Base-by-base conservation (phyloP, 495 filamentous ascomycete genomes). In the Neurospora sp. region DNA sequence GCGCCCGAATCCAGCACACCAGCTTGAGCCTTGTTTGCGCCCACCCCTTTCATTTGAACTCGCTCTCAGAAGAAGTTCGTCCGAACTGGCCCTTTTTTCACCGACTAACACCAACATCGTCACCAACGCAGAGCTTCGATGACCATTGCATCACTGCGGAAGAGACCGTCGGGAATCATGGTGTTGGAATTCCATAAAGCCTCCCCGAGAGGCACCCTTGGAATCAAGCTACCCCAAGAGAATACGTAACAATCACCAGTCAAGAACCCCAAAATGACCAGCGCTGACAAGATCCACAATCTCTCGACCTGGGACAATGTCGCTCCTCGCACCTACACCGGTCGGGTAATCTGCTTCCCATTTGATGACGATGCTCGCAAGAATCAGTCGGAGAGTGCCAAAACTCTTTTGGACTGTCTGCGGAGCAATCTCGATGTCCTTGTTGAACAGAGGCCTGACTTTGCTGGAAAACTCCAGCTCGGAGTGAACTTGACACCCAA, bases 231-330 rank as follows among this genome's bases (percentile, higher is more conserved):
- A 7, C 4, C 14, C 9, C 4, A 12, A 31, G 14, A 27, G 8
- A 61, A 31, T 31, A 35, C 31, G 31, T 35, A 65, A 35, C 53
- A 9, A 0, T 9, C 2, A 16, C 9, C 53, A 16, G 6, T 8
- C 22, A 31, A 14, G 2, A 35, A 35, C 4, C 16, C 22, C 53
- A 61, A 65, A 65, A 65, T 65, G 53, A 35, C 20, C n/a, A 35
- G 42, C 9, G 8, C 59, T 35, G 20, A 35, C 22, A 1, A 31
- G 1, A 20, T 59, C 0, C 38, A 38, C 4, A 10, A 70, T 53
- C 73, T 82, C 3, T 82, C 80, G 35, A 73, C 78, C 16, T 82
- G 78, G 75, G 78, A 82, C 73, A 79, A 82, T 70, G 77, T 74
- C 41, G 76, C 79, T 48, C 78, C 79, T 72, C 79, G 79, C 4